A percentile compares a stretch with the other conserved stretches of the same genome.
Evolutionary conservation across 352 stramenopile species (phyloP).

Genomic region (Globisporangium perplexum): DNA sequence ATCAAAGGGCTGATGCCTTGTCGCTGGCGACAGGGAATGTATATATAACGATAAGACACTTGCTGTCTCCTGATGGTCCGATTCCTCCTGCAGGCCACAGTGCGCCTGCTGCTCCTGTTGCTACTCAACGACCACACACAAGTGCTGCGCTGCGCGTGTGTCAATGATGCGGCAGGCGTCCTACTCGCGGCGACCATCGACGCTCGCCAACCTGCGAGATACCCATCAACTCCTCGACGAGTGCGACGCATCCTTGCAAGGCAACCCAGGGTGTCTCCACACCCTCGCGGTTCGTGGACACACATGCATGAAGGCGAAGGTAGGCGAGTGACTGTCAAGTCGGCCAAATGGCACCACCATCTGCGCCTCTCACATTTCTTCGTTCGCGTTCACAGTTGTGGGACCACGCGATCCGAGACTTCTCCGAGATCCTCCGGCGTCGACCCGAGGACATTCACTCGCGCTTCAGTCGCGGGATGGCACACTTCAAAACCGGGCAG

Average conservation of each 20-base stretch:
- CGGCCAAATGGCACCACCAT: neutral
- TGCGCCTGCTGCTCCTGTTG: too few species aligned
- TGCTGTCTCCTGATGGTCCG: too few species aligned
- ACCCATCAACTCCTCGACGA: conserved; percentile 52
- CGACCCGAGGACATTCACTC: conserved; percentile 55
- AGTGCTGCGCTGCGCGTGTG: too few species aligned
- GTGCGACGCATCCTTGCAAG: conserved; percentile 35
- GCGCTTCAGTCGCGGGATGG: conserved; percentile 71
- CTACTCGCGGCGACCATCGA: conserved; percentile 14
- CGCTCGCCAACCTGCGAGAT: conserved; percentile 26
- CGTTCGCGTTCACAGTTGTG: conserved; percentile 20
- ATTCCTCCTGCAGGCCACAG: too few species aligned
- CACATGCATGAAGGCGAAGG: conserved; percentile 65
- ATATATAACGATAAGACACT: too few species aligned
- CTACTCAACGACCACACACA: too few species aligned
- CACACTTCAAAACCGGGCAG: conserved; percentile 44
- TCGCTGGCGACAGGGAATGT: too few species aligned
- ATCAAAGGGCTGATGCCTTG: too few species aligned
- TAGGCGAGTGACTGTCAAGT: neutral
- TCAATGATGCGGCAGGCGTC: neutral
- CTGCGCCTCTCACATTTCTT: neutral
- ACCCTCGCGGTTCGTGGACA: conserved; percentile 56
- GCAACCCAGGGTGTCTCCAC: conserved; percentile 47
- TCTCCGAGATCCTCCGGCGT: conserved; percentile 37
- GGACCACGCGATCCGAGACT: conserved; percentile 45